These are phyloP conservation scores for Yamadazyma epiphylla DNA, from an alignment of 1,139 yeast genomes.

Conservation along the genomic window DNA sequence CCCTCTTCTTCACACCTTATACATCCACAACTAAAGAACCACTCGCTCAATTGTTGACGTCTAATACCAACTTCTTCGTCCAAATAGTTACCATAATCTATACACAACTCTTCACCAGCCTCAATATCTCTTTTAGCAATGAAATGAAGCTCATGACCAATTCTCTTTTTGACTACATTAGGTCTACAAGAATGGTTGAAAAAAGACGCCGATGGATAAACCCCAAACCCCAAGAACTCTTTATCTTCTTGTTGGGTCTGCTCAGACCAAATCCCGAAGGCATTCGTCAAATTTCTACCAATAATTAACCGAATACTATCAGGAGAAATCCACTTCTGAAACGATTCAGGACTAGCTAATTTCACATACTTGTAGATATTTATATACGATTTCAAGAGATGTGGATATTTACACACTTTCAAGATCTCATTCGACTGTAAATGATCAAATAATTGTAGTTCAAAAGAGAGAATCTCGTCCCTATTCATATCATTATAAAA, in stretches of 20 bases:
- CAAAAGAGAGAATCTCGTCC: conserved; percentile 14
- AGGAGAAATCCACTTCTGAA: conserved; percentile 38
- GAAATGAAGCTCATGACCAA: conserved; percentile 19
- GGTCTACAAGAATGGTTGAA: conserved; percentile 69
- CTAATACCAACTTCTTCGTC: conserved; percentile 41
- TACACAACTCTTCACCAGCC: conserved; percentile 53
- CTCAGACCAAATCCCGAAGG: conserved; percentile 70
- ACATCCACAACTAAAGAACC: conserved; percentile 65
- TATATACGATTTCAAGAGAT: conserved; percentile 47
- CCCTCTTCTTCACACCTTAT: conserved; percentile 37
- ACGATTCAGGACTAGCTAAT: conserved; percentile 33
- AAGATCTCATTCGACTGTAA: conserved; percentile 56
- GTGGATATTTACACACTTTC: conserved; percentile 48
- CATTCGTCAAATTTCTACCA: conserved; percentile 68
- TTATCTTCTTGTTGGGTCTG: conserved; percentile 38
- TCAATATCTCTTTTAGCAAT: conserved; percentile 25
- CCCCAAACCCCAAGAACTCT: conserved; percentile 66
- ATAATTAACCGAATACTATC: conserved; percentile 43
- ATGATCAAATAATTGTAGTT: conserved; percentile 30
- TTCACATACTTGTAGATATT: conserved; percentile 49
- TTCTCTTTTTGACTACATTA: conserved; percentile 32
- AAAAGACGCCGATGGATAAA: conserved; percentile 64
- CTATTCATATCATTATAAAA: conserved; percentile 9
- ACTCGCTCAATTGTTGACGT: conserved; percentile 41
- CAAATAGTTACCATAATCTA: conserved; percentile 56